Evolutionary conservation across 176 grass and related monocot species (phyloP).

Genomic region (Ensete ventricosum): DNA sequence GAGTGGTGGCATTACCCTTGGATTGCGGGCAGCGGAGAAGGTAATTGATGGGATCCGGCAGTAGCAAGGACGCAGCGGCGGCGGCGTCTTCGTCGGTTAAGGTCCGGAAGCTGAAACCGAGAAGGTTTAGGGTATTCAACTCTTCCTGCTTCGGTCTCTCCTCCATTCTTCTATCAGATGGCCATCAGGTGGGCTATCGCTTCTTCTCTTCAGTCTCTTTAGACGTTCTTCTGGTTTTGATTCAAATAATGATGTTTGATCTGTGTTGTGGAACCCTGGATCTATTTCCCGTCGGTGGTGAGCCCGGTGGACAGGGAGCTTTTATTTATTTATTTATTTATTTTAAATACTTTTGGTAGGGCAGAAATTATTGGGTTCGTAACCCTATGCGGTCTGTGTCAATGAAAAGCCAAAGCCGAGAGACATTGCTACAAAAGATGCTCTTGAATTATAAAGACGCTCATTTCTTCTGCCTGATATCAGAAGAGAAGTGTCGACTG

Average conservation of each 20-base stretch:
- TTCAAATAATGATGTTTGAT: neutral
- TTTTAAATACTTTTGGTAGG: no score
- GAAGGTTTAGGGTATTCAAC: conserved; percentile 28
- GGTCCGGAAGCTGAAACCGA: conserved; percentile 10
- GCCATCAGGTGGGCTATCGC: neutral
- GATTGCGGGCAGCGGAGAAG: neutral
- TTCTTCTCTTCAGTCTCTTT: neutral
- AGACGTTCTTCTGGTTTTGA: neutral
- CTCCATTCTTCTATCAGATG: conserved; percentile 12
- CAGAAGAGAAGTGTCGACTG: no score
- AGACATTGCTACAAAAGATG: neutral
- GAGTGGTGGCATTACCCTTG: neutral
- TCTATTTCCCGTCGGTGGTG: neutral
- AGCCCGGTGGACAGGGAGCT: neutral
- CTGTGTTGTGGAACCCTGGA: neutral
- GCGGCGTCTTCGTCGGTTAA: conserved; percentile 12
- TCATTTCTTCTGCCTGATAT: neutral
- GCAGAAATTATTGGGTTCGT: neutral
- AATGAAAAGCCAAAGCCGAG: neutral
- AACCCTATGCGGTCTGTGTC: neutral
- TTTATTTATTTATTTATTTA: neutral
- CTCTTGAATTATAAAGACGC: neutral
- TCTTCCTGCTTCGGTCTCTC: conserved; percentile 64
- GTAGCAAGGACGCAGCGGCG: conserved; percentile 52
- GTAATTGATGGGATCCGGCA: conserved; percentile 64